phyloP scores from a whole-genome alignment of 495 filamentous ascomycete genomes.

The Niebla homalea region DNA sequence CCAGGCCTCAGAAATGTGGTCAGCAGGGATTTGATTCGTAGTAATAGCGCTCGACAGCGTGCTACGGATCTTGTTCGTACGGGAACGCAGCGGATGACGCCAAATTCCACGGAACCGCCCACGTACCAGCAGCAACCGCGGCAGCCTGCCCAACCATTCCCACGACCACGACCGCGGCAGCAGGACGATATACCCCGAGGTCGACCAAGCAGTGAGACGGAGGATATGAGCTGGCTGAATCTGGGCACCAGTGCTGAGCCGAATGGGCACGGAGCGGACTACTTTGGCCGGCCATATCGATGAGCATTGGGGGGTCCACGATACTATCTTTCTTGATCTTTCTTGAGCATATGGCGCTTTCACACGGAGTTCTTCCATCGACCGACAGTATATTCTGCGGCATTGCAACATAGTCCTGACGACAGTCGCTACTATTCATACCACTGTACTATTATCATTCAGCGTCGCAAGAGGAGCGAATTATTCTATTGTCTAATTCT shows the following conservation, averaged over 20 bases:
- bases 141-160: not conserved
- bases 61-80: conserved; percentile 3
- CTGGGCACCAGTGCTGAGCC: conserved; percentile 23
- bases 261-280: not conserved
- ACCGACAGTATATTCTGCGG: too few relatives aligned
- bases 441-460: too few relatives aligned
- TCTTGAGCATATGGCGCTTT: too few relatives aligned
- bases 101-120: not conserved
- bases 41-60: not conserved
- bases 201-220: conserved; percentile 11
- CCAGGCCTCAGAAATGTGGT: conserved; percentile 13
- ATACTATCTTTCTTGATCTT: too few relatives aligned
- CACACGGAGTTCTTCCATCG: too few relatives aligned
- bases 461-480: too few relatives aligned
- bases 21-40: conserved; percentile 10
- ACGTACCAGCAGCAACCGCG: not conserved
- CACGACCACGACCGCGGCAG: not conserved
- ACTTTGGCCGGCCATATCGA: too few relatives aligned
- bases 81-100: not conserved
- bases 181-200: conserved; percentile 11
- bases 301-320: too few relatives aligned
- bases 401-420: too few relatives aligned
- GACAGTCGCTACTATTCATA: too few relatives aligned
- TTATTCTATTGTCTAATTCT: too few relatives aligned
- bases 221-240: conserved; percentile 72